Evolutionary conservation across 257 asterid genomes (phyloP).

Genomic region (Asclepias syriaca): DNA sequence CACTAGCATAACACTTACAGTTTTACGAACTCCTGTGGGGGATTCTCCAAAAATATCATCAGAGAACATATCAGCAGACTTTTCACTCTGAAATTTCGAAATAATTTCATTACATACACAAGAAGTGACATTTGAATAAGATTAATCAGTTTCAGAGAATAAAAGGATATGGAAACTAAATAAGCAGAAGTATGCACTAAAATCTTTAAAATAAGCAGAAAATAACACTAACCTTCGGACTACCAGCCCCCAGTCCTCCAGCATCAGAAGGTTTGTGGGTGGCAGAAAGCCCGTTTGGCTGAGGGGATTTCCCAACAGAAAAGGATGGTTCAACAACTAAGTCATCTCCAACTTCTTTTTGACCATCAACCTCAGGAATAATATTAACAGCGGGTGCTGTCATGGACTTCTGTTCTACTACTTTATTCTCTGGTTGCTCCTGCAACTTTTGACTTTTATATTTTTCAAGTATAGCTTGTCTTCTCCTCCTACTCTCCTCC

Average conservation of each 20-base stretch:
- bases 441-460: conserved; percentile 48
- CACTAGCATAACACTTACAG: conserved; percentile 37
- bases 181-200: not conserved
- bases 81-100: conserved; percentile 66
- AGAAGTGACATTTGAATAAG: not conserved
- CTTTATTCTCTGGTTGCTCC: conserved; percentile 24
- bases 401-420: conserved; percentile 31
- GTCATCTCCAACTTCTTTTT: conserved; percentile 43
- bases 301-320: conserved; percentile 83
- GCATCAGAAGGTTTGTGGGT: conserved; percentile 45
- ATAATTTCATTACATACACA: conserved; percentile 15
- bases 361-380: conserved; percentile 34
- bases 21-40: conserved; percentile 70
- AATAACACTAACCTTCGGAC: conserved; percentile 66
- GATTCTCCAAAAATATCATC: conserved; percentile 99
- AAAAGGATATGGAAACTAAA: not conserved
- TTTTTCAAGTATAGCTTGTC: conserved; percentile 86
- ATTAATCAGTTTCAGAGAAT: not conserved
- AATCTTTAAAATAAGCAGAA: not conserved
- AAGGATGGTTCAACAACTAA: conserved; percentile 54
- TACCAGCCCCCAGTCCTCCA: conserved; percentile 91
- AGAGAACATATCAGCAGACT: conserved; percentile 68
- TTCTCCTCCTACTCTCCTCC: conserved; percentile 90
- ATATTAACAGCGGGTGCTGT: conserved; percentile 30
- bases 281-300: conserved; percentile 46